Base-by-base conservation (phyloP, 192 early-diverging fungal genomes). In the Rhizophagus sp. region DNA sequence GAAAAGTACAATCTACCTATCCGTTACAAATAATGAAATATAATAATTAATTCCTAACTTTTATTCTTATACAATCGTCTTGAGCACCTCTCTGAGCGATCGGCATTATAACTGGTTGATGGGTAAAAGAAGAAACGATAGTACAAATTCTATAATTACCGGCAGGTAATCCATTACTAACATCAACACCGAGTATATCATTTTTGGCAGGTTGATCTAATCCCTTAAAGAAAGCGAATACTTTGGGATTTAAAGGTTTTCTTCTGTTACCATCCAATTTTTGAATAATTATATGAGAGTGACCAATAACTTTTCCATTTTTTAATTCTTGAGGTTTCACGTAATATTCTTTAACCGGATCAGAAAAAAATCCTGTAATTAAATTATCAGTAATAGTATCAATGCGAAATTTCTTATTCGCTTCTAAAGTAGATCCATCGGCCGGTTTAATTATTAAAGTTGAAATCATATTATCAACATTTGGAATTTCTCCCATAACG, bases 21-120 rank as follows among this genome's bases (percentile, higher is more conserved):
- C 30, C 30, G 30, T 30, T 1, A 30, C 30, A 30, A 30, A 30
- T 30, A 30, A 30, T 30, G 30, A 30, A 30, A 30, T 1, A 1
- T 30, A 30, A 30, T 0, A 30, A 30, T 30, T 57, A 57, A 64
- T 80, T 25, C 10, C 10, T 10, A 75, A 79, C 71, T 12, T 69
- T 49, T 24, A 79, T 30, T 13, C 78, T 57, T 44, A 79, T 76
- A 25, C 78, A 79, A 50, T 79, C 78, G n/a, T 79, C 78, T 15
- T 75, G 73, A n/a, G 78, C 7, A 22, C 78, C 78, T 44, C 78
- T 76, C 41, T 74, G 78, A 15, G 78, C 78, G 36, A 79, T 36
- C 4, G 78, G 78, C 78, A 79, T 79, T 11, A 79, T 19, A 24
- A 77, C 74, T 10, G 78, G 66, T 74, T 71, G 67, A 64, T 79